Base-by-base conservation (phyloP, 306 rosid genomes). In the Vigna hirtella region DNA sequence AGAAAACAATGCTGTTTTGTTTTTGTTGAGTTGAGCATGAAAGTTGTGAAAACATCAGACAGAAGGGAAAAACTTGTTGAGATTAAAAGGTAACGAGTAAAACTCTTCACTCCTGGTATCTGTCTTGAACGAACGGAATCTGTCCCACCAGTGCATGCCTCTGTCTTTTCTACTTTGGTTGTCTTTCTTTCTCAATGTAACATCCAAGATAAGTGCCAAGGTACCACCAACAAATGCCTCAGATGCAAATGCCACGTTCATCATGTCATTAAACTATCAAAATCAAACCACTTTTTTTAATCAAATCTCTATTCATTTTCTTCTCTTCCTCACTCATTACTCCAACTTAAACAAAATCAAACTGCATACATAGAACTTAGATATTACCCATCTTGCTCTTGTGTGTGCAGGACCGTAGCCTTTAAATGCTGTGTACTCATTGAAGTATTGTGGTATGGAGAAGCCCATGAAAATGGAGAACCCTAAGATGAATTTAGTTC, bases 351-450 rank as follows among this genome's bases (percentile, higher is more conserved):
- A 26, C 3, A 26, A 26, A 26, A 26, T 26, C 28, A 26, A 26
- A 26, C 3, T 26, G 28, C 28, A 26, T 26, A 26, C 28, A 26
- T 26, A 26, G 28, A 26, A 26, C 28, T 26, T 26, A 26, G 3
- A 26, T 26, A 26, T 26, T 26, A 26, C 98, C 98, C 98, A 94
- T 94, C 98, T 90, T 1, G 93, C 91, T 30, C 90, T 74, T 0
- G 98, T 92, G 88, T 94, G 98, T 77, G 85, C 96, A 0, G 98
- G 98, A 81, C 98, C 93, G 24, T 86, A 94, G 83, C 97, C 93
- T 45, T 90, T 88, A 13, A 89, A 55, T 17, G 87, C 89, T 0
- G 97, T 94, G 87, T 94, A 94, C 85, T 94, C 98, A 5, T 92
- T 94, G 94, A 94, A 94, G 82, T 91, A 94, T 78, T 91, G 98